These are phyloP conservation scores for Metarhizium guizhouense DNA, from an alignment of 2,329 filamentous ascomycete genomes.

Conservation along the genomic window DNA sequence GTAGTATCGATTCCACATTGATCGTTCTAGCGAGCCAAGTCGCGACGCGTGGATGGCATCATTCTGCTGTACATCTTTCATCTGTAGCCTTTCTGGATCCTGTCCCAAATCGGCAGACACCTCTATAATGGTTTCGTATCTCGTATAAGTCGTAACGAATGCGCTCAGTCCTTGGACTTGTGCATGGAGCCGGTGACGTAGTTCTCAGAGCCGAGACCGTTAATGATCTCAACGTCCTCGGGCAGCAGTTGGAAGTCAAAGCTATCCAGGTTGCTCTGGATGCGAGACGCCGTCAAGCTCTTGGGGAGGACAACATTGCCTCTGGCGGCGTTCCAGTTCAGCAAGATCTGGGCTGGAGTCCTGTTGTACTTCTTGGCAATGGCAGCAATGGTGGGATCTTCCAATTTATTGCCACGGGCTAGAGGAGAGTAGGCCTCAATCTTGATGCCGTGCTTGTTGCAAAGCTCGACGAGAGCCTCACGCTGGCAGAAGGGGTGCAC, in stretches of 20 bases:
- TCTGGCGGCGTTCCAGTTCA: slow-evolving; percentile 72
- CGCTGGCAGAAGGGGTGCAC: slow-evolving; percentile 67
- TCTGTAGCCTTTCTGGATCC: not conserved
- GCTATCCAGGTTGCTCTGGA: slow-evolving; percentile 57
- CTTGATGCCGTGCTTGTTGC: slow-evolving; percentile 46
- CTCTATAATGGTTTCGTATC: not conserved
- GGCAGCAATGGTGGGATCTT: slow-evolving; percentile 50
- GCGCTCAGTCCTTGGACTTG: slow-evolving; percentile 27
- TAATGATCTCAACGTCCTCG: slow-evolving; percentile 53
- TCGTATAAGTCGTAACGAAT: not conserved
- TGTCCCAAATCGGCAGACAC: slow-evolving; percentile 2
- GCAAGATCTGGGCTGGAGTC: slow-evolving; percentile 64
- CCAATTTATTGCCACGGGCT: slow-evolving; percentile 30
- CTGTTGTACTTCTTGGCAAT: slow-evolving; percentile 62
- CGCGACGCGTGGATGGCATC: not conserved
- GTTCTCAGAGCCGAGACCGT: slow-evolving; percentile 56
- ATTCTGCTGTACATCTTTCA: not conserved
- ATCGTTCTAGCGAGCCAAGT: not conserved
- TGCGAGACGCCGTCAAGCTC: slow-evolving; percentile 55
- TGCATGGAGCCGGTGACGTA: slow-evolving; percentile 53
- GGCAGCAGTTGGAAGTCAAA: slow-evolving; percentile 51
- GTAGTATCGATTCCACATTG: not conserved
- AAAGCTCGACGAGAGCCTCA: slow-evolving; percentile 46
- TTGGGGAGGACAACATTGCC: slow-evolving; percentile 68
- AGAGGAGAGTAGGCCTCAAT: slow-evolving; percentile 48